Base-by-base conservation (phyloP, 2,329 filamentous ascomycete species). In the Colletotrichum aenigma region DNA sequence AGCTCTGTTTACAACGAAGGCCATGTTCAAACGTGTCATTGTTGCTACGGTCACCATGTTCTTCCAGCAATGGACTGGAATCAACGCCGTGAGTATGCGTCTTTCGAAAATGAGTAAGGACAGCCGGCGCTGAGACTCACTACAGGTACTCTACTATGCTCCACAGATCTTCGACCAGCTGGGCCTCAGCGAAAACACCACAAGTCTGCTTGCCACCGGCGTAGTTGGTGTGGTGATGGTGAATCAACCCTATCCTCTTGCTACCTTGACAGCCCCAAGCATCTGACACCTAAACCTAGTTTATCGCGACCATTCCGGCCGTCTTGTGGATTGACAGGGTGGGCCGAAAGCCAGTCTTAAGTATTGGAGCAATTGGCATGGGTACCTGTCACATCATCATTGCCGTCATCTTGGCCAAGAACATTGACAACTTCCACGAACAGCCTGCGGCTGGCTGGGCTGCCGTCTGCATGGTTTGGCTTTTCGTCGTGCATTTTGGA, bases 401-500 rank as follows among this genome's bases (percentile, higher is more conserved):
- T 71, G 93, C 93, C 2, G 88, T 91, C 52, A 94, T 95, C 74
- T 89, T 93, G 6, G 94, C 92, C 43, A 90, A 87, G 77, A 91
- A 93, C 80, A 84, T 91, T n/a, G 81, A 91, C 77, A 83, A 87
- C 5, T 96, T 93, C 87, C 81, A 83, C 0, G 81, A 85, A 0
- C 89, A 95, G 43, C 78, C 75, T 16, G 77, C 76, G 3, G 78
- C 93, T 0, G 94, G 94, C 2, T 96, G 94, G 94, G 94, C 93
- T 0, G 93, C 89, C 7, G 87, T 89, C 3, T 85, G 81, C 68
- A 93, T 94, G 90, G 91, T 94, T 10, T 95, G 94, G 93, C 87
- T 96, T 0, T 95, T 94, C 78, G 91, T 94, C 32, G 86, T 94
- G 34, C 90, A 94, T 83, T 96, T 96, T 80, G 94, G 93, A 34